These are phyloP conservation scores for Colletotrichum sp. DNA, from an alignment of 2,329 filamentous ascomycete genomes.

Conservation along the genomic window DNA sequence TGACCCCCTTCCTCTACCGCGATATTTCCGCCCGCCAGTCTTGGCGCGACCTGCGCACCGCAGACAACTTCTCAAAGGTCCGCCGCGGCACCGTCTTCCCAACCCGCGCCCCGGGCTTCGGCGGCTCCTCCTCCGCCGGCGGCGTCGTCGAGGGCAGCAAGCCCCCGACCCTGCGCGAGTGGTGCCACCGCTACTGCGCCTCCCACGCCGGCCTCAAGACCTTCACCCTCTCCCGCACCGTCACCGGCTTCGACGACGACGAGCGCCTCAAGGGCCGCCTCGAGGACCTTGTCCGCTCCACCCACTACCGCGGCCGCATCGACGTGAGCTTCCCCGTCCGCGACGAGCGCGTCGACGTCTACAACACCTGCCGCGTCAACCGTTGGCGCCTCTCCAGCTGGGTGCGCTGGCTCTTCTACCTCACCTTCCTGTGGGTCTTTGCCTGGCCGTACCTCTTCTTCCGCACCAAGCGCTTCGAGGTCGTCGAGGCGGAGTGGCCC, in stretches of 20 bases:
- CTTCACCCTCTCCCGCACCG: constrained; percentile 54
- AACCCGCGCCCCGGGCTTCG: constrained; percentile 52
- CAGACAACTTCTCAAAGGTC: constrained; percentile 63
- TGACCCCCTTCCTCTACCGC: constrained; percentile 62
- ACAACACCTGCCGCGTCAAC: constrained; percentile 67
- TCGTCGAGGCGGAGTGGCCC: constrained; percentile 65
- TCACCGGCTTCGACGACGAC: constrained; percentile 66
- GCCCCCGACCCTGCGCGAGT: constrained; percentile 44
- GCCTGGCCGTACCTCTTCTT: constrained; percentile 75
- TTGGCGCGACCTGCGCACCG: constrained; percentile 53
- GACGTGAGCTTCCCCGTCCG: constrained; percentile 63
- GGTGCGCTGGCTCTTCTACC: constrained; percentile 68
- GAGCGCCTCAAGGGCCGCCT: constrained; percentile 54
- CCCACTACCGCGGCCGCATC: constrained; percentile 70
- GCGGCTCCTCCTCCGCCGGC: constrained; percentile 24
- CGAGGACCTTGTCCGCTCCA: constrained; percentile 61
- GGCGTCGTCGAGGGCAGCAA: neutral
- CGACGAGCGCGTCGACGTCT: constrained; percentile 63
- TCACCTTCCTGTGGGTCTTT: constrained; percentile 72
- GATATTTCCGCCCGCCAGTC: constrained; percentile 43
- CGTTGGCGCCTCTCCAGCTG: constrained; percentile 67
- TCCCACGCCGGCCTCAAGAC: constrained; percentile 61
- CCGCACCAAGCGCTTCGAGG: constrained; percentile 70
- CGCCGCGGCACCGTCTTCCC: constrained; percentile 68
- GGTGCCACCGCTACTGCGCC: constrained; percentile 72